Evolutionary conservation across 1,284 basidiomycete genomes (phyloP).

Genomic region (Apiotrichum porosum): DNA sequence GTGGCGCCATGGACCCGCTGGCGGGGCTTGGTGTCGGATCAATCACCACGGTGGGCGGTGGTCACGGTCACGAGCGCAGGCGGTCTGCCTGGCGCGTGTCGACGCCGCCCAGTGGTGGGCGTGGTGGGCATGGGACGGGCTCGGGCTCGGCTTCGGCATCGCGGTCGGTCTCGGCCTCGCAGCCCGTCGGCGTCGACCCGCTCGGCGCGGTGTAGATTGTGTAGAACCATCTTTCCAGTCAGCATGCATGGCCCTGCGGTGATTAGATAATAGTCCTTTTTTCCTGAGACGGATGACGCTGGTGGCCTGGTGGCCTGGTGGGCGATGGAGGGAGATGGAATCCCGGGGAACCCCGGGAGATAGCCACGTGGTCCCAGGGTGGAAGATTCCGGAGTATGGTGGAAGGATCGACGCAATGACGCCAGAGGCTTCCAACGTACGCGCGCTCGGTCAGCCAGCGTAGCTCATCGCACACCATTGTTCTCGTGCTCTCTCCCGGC

Average conservation of each 20-base stretch:
- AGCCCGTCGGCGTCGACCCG: constrained; percentile 12
- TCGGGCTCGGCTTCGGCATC: background rate
- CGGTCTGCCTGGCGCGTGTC: background rate
- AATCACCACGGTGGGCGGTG: constrained; percentile 1
- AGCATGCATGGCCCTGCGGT: too few relatives aligned
- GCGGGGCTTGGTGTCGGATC: constrained; percentile 10
- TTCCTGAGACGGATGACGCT: too few relatives aligned
- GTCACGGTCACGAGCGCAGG: constrained; percentile 2
- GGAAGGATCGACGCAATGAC: background rate
- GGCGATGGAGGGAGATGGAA: too few relatives aligned
- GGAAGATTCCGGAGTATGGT: background rate
- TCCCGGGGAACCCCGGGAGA: too few relatives aligned
- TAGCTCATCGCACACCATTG: too few relatives aligned
- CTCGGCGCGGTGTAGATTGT: constrained; percentile 7
- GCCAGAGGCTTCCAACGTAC: too few relatives aligned
- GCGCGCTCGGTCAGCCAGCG: too few relatives aligned
- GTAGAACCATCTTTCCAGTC: background rate
- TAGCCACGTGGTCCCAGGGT: too few relatives aligned
- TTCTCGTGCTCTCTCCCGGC: too few relatives aligned
- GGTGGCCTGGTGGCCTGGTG: too few relatives aligned
- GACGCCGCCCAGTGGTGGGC: background rate
- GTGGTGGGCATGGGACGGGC: background rate
- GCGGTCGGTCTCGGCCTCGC: constrained; percentile 2
- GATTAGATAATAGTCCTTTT: too few relatives aligned
- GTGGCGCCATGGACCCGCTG: constrained; percentile 6